phyloP scores from a whole-genome alignment of 1,284 basidiomycete species.

The Coniferiporia sulphurascens region DNA sequence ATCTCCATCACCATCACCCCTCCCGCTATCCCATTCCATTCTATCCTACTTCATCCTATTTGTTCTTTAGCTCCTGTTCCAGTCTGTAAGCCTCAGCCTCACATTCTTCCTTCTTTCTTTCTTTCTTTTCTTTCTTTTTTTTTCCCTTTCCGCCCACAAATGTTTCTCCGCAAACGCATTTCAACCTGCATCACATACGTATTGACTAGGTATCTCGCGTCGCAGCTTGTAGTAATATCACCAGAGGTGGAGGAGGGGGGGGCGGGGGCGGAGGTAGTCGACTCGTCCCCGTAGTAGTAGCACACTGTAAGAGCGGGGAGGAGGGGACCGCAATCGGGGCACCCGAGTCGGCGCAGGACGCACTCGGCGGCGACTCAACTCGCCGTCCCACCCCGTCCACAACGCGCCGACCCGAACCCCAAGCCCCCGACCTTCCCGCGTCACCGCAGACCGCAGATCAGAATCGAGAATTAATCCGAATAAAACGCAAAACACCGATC shows the following conservation, averaged over 20 bases:
- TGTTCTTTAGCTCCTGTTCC: too few species aligned
- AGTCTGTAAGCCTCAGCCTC: too few species aligned
- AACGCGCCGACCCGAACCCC: not conserved
- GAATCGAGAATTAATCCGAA: too few species aligned
- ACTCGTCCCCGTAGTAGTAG: not conserved
- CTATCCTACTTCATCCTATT: too few species aligned
- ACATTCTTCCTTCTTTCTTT: conserved; percentile 40
- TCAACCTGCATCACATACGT: conserved; percentile 16
- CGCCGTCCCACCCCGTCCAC: not conserved
- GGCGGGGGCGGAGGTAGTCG: not conserved
- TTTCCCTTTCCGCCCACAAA: not conserved
- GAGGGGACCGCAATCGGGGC: not conserved
- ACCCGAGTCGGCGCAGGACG: not conserved
- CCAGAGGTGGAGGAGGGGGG: not conserved
- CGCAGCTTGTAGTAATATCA: conserved; percentile 6
- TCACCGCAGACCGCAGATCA: too few species aligned
- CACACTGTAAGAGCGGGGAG: too few species aligned
- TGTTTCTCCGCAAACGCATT: conserved; percentile 14
- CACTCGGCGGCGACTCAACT: conserved; percentile 17
- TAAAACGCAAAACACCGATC: too few species aligned
- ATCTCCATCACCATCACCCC: too few species aligned
- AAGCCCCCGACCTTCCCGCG: not conserved
- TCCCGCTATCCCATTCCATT: too few species aligned
- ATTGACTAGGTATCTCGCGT: not conserved
- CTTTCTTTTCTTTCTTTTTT: not conserved